A percentile compares a stretch with the other conserved stretches of the same genome.
phyloP scores from a whole-genome alignment of 2,329 filamentous ascomycete genomes.

The Aspergillus amoenus region DNA sequence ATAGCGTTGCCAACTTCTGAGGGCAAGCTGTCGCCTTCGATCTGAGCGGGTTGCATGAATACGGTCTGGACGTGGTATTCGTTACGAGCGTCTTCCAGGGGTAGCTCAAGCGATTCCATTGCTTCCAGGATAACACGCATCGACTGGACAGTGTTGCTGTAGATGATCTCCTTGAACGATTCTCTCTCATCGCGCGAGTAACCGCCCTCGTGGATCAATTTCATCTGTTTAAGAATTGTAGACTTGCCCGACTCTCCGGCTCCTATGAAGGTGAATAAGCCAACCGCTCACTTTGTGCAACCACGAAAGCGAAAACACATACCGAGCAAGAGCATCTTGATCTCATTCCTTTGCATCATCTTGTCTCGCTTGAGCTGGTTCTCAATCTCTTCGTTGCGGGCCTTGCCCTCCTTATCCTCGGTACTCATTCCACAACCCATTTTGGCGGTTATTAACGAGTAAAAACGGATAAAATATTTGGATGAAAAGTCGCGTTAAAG shows the following conservation, averaged over 20 bases:
- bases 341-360: conserved; percentile 98
- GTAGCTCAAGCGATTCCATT: conserved; percentile 70
- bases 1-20: conserved; percentile 92
- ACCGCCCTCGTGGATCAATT: conserved; percentile 97
- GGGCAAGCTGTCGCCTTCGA: conserved; percentile 91
- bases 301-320: conserved; percentile 36
- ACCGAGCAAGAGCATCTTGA: conserved; percentile 99
- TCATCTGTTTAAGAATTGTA: conserved; percentile 95
- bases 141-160: conserved; percentile 69
- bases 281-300: conserved; percentile 13
- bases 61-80: conserved; percentile 98
- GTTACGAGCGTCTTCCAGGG: conserved; percentile 85
- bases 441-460: conserved; percentile 52
- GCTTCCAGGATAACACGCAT: conserved; percentile 70
- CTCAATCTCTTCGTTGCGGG: conserved; percentile 99
- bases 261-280: conserved; percentile 53
- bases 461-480: conserved; percentile 7
- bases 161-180: conserved; percentile 71
- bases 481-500: conserved; percentile 7
- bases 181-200: conserved; percentile 87
- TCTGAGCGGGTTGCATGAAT: conserved; percentile 97
- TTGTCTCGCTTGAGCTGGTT: conserved; percentile 98
- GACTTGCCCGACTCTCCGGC: conserved; percentile 98
- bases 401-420: conserved; percentile 99
- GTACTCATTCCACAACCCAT: conserved; percentile 99